Conservation (phyloP, 352 stramenopile genomes). For the Phytopythium aichiense region DNA sequence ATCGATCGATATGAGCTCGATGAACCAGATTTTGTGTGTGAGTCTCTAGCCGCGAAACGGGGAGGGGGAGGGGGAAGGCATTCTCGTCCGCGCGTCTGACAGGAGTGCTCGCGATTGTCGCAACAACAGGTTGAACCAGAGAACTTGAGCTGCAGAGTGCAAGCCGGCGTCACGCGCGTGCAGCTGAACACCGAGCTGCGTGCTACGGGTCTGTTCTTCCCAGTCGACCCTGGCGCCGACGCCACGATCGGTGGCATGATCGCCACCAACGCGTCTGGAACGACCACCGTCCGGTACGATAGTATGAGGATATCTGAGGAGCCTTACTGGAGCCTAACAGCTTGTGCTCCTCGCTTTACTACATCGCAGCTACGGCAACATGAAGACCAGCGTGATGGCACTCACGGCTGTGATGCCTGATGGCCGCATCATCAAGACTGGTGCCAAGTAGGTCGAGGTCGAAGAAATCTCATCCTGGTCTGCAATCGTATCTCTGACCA, state of each 20-base stretch:
- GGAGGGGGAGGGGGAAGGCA: not conserved
- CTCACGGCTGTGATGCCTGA: constrained; percentile 91
- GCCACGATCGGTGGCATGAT: constrained; percentile 94
- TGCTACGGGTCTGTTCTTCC: constrained; percentile 90
- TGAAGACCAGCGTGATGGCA: constrained; percentile 95
- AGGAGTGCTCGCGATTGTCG: not conserved
- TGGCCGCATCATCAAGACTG: constrained; percentile 82
- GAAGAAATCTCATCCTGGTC: not conserved
- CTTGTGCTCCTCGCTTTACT: not conserved
- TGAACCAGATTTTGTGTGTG: constrained; percentile 69
- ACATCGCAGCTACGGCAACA: constrained; percentile 86
- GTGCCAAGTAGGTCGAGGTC: constrained; percentile 49
- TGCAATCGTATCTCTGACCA: not conserved
- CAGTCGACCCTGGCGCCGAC: constrained; percentile 95
- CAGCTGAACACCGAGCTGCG: constrained; percentile 86
- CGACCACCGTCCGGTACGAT: constrained; percentile 82
- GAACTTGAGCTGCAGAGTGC: constrained; percentile 88
- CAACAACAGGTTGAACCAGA: constrained; percentile 32
- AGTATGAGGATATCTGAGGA: constrained; percentile 96
- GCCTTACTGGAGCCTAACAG: not conserved
- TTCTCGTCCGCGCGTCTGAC: not conserved
- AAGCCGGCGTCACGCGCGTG: constrained; percentile 90
- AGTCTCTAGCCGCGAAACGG: not conserved
- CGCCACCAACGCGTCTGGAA: constrained; percentile 84
- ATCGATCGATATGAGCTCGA: constrained; percentile 85